These are phyloP conservation scores for Solanum etuberosum DNA, from an alignment of 257 asterid species.

Conservation along the genomic window DNA sequence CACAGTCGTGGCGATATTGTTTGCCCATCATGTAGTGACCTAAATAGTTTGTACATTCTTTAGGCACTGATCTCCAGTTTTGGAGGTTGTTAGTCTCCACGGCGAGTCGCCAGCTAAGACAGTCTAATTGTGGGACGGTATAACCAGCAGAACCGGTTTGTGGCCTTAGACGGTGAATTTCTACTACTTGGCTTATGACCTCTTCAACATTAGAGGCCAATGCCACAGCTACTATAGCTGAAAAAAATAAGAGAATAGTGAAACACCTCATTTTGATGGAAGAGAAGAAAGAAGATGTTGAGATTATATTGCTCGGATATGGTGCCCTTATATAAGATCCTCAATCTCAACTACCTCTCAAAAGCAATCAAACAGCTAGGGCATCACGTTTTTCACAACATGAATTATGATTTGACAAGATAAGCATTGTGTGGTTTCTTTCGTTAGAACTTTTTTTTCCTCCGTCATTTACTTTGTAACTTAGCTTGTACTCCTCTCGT, in stretches of 20 bases:
- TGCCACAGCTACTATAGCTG: neutral
- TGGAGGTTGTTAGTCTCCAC: constrained; percentile 46
- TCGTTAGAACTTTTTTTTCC: too few species aligned
- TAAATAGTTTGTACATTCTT: constrained; percentile 33
- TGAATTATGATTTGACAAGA: neutral
- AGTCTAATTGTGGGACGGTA: constrained; percentile 19
- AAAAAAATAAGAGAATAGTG: neutral
- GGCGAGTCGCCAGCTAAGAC: constrained; percentile 70
- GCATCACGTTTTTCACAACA: neutral
- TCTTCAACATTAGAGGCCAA: neutral
- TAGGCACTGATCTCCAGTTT: constrained; percentile 26
- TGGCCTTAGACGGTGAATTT: constrained; percentile 37
- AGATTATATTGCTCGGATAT: neutral
- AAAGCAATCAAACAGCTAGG: neutral
- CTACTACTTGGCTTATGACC: neutral
- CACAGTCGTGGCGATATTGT: constrained; percentile 47
- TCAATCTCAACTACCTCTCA: neutral
- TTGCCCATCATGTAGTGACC: constrained; percentile 54
- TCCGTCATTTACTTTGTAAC: too few species aligned
- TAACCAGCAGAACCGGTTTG: constrained; percentile 22
- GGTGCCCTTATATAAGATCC: neutral
- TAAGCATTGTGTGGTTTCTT: too few species aligned
- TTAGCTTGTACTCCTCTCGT: too few species aligned
- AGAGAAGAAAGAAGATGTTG: neutral
- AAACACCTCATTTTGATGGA: neutral